Conservation (phyloP, 306 rosid species). For the Luffa aegyptiaca region DNA sequence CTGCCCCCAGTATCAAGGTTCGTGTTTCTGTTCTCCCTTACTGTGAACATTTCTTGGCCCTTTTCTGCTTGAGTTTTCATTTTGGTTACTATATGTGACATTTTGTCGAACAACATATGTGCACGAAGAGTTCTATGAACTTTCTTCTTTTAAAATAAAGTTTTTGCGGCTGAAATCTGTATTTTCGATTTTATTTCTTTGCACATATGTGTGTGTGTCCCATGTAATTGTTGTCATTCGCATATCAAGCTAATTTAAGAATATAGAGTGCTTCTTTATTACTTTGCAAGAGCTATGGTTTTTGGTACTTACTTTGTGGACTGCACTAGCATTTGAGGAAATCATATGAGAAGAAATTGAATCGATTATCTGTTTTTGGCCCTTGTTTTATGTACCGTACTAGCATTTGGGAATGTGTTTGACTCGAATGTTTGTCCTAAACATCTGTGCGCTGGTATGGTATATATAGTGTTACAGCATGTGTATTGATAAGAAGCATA, state of each 20-base stretch:
- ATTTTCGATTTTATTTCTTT: too few relatives aligned
- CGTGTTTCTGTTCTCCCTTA: slow-evolving; percentile 6
- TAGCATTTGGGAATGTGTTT: neutral
- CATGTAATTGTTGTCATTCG: neutral
- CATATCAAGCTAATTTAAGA: neutral
- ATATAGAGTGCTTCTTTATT: neutral
- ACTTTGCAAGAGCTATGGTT: neutral
- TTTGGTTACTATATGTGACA: neutral
- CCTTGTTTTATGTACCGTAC: neutral
- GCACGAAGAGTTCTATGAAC: neutral
- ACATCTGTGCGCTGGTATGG: neutral
- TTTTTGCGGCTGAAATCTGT: neutral
- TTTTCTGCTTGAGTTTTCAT: neutral
- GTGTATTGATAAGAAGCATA: neutral
- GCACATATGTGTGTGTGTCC: too few relatives aligned
- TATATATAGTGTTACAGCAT: neutral
- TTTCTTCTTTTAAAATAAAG: neutral
- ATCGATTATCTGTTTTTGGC: neutral
- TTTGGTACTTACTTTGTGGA: neutral
- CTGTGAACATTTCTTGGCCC: neutral
- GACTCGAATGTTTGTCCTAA: neutral
- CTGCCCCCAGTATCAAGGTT: slow-evolving; percentile 55
- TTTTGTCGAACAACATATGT: slow-evolving; percentile 15
- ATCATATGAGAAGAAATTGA: neutral
- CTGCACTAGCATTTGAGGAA: neutral